These are phyloP conservation scores for Blastocystis sp. DNA, from an alignment of 352 stramenopile genomes.

Conservation along the genomic window DNA sequence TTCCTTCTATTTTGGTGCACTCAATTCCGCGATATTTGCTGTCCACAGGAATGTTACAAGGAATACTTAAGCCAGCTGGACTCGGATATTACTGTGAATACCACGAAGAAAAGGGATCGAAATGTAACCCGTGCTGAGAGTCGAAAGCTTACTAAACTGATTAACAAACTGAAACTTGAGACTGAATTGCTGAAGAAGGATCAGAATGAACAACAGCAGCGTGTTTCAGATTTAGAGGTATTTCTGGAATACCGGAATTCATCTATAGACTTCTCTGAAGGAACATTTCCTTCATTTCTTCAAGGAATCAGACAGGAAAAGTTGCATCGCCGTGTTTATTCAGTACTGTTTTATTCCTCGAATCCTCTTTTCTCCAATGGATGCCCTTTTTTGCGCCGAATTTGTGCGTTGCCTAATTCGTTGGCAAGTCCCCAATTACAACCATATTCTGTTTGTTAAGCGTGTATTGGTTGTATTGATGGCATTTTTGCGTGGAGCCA, in stretches of 20 bases:
- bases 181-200: not conserved
- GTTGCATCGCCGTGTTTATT: constrained; percentile 3
- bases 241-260: not conserved
- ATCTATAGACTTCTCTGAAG: not conserved
- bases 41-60: not conserved
- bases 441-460: constrained; percentile 3
- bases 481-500: not conserved
- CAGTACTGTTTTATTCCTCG: constrained; percentile 42
- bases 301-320: not conserved
- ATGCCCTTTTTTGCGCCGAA: constrained; percentile 42
- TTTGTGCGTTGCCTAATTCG: constrained; percentile 14
- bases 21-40: not conserved
- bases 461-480: not conserved
- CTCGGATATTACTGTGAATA: not conserved
- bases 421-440: constrained; percentile 2
- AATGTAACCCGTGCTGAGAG: not conserved
- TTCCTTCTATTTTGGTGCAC: constrained; percentile 35
- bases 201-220: not conserved
- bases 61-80: not conserved
- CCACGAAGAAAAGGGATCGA: not conserved
- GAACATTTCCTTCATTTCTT: not conserved
- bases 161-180: not conserved
- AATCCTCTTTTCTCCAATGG: not conserved
- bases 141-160: not conserved
- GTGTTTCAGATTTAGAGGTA: not conserved